A percentile compares a stretch with the other conserved stretches of the same genome.
Conservation (phyloP, 2,329 filamentous ascomycete species). For the Pyrenophora teres region DNA sequence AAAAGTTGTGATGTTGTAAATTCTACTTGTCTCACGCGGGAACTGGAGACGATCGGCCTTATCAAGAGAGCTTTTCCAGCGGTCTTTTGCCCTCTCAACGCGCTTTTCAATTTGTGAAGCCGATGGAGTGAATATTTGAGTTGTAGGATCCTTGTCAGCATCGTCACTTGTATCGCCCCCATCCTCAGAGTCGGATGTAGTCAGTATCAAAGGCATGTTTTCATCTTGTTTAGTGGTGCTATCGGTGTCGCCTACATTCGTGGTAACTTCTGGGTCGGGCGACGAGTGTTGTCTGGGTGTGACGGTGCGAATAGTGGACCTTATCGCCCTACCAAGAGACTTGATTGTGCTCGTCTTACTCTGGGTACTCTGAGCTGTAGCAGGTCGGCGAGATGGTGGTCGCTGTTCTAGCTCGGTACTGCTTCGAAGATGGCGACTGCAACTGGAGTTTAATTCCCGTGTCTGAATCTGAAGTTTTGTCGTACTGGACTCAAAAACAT, state of each 20-base stretch:
- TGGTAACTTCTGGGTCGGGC: conserved; percentile 8
- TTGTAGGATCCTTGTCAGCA: neutral
- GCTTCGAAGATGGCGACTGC: conserved; percentile 11
- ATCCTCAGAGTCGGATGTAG: conserved; percentile 4
- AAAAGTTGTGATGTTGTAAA: conserved; percentile 20
- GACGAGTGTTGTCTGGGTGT: conserved; percentile 33
- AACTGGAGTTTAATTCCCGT: conserved; percentile 20
- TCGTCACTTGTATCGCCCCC: neutral
- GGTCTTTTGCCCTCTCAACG: conserved; percentile 45
- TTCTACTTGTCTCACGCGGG: conserved; percentile 35
- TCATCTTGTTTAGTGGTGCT: conserved; percentile 15
- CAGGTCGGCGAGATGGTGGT: conserved; percentile 14
- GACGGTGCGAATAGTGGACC: conserved; percentile 46
- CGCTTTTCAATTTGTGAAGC: conserved; percentile 48
- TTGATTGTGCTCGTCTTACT: conserved; percentile 36
- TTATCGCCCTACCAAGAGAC: conserved; percentile 36
- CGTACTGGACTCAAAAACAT: conserved; percentile 34
- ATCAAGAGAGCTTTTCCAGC: conserved; percentile 51
- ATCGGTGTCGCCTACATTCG: conserved; percentile 8
- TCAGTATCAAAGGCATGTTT: conserved; percentile 9
- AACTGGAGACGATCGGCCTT: conserved; percentile 36
- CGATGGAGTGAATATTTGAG: conserved; percentile 36
- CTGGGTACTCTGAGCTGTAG: conserved; percentile 18
- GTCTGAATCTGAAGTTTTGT: conserved; percentile 19
- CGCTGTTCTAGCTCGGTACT: conserved; percentile 17